Conservation (phyloP, 164 flowering plant genomes). For the Protea cynaroides region DNA sequence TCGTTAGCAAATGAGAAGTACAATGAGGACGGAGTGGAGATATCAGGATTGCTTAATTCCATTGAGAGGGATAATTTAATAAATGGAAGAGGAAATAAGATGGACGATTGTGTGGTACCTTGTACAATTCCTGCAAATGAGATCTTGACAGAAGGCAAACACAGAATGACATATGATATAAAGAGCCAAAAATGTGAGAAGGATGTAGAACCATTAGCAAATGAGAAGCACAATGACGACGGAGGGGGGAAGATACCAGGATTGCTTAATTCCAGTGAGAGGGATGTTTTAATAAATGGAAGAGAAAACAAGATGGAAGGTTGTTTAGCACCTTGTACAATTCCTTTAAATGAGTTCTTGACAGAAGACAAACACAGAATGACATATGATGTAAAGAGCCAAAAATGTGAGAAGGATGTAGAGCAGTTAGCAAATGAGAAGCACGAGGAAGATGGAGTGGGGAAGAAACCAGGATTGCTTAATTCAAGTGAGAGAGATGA, state of each 20-base stretch:
- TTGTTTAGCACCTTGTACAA: slow-evolving; percentile 3
- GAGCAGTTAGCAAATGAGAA: slow-evolving; percentile 14
- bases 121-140: too few species aligned
- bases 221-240: slow-evolving; percentile 16
- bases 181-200: slow-evolving; percentile 5
- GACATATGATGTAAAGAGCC: slow-evolving; percentile 11
- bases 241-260: slow-evolving; percentile 10
- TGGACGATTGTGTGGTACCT: slow-evolving; percentile 10
- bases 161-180: slow-evolving; percentile 10
- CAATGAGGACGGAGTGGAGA: slow-evolving; percentile 13
- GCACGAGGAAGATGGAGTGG: slow-evolving; percentile 14
- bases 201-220: slow-evolving; percentile 10
- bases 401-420: neutral
- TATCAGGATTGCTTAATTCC: slow-evolving; percentile 15
- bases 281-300: slow-evolving; percentile 15
- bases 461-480: slow-evolving; percentile 14
- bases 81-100: slow-evolving; percentile 9
- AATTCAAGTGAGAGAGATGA: slow-evolving; percentile 17
- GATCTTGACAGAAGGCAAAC: slow-evolving; percentile 21
- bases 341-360: slow-evolving; percentile 9
- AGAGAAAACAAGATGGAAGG: slow-evolving; percentile 13
- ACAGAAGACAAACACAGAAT: slow-evolving; percentile 22
- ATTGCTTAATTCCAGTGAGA: slow-evolving; percentile 13
- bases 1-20: slow-evolving; percentile 12
- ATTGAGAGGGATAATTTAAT: slow-evolving; percentile 14